Evolutionary conservation across 2,329 filamentous ascomycete genomes (phyloP).

Genomic region (Dichotomopilus funicola): DNA sequence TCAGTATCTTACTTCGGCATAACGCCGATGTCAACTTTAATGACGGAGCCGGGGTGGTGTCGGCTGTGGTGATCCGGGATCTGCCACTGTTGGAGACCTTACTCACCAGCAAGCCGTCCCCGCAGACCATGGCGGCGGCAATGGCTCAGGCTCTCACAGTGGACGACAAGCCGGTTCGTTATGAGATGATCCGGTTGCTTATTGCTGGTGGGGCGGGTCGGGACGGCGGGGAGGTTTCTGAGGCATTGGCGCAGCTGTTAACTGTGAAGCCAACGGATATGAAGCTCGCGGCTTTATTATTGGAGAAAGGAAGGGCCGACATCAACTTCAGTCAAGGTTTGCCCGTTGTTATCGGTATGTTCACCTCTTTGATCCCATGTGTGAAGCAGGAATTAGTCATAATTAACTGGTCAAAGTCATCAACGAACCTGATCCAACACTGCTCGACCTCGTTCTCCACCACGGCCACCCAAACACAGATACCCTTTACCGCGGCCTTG

Average conservation of each 20-base stretch:
- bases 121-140: conserved; percentile 42
- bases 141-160: conserved; percentile 43
- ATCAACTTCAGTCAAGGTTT: conserved; percentile 43
- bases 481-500: conserved; percentile 39
- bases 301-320: conserved; percentile 47
- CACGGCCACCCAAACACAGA: conserved; percentile 39
- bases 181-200: conserved; percentile 42
- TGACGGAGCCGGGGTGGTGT: conserved; percentile 42
- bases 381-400: too few species aligned
- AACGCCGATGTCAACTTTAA: conserved; percentile 50
- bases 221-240: conserved; percentile 33
- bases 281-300: conserved; percentile 41
- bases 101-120: conserved; percentile 39
- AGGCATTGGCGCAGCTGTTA: conserved; percentile 40
- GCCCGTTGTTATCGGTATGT: conserved; percentile 34
- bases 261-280: conserved; percentile 43
- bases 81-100: conserved; percentile 39
- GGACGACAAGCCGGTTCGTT: conserved; percentile 36
- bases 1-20: conserved; percentile 45
- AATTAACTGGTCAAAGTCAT: conserved; percentile 25
- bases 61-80: conserved; percentile 44
- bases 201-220: conserved; percentile 37
- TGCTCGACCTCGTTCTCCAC: conserved; percentile 42
- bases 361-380: too few species aligned
- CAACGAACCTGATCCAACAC: conserved; percentile 38